Base-by-base conservation (phyloP, 2,329 filamentous ascomycete genomes). In the Talaromyces atroroseus region DNA sequence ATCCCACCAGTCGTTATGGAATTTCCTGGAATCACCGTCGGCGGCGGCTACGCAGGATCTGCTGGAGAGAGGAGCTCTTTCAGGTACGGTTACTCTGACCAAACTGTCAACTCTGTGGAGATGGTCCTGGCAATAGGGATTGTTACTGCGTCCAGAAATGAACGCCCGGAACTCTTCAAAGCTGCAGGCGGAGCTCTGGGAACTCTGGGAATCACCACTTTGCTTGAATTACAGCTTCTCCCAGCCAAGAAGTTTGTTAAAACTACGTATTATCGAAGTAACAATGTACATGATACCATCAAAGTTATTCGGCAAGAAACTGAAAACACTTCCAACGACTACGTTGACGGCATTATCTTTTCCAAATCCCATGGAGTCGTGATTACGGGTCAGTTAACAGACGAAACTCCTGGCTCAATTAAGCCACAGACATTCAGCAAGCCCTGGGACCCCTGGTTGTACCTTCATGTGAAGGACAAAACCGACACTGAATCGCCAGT, bases 401-500 rank as follows among this genome's bases (percentile, higher is more conserved):
- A 87, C 51, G 65, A 72, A 0, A 59, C 76, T 0, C 76, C 65
- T 0, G 36, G 56, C 2, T 71, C 67, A 1, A 58, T 60, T 3
- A 66, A 65, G 44, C 63, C 72, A 1, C 71, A 71, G 24, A 74
- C 66, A 0, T 87, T 89, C 68, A 80, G 79, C n/a, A 74, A 79
- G 11, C 72, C 80, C 0, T 68, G 67, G 2, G 87, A 91, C 61
- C 82, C 85, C 0, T 91, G 87, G 88, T 89, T 89, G 66, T 90
- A 89, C 58, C 72, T 89, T 2, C 86, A 88, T 61, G 85, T 81
- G 1, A 71, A 82, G 60, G 69, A 76, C n/a, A 16, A 40, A 53
- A 1, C 58, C 56, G 5, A 57, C 36, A 2, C 45, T 5, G n/a
- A 49, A 12, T n/a, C 38, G 5, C 18, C 40, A 11, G 51, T 38